A percentile compares a stretch with the other conserved stretches of the same genome.
phyloP scores from a whole-genome alignment of 148 eudicot genomes.

The Fagopyrum tataricum region DNA sequence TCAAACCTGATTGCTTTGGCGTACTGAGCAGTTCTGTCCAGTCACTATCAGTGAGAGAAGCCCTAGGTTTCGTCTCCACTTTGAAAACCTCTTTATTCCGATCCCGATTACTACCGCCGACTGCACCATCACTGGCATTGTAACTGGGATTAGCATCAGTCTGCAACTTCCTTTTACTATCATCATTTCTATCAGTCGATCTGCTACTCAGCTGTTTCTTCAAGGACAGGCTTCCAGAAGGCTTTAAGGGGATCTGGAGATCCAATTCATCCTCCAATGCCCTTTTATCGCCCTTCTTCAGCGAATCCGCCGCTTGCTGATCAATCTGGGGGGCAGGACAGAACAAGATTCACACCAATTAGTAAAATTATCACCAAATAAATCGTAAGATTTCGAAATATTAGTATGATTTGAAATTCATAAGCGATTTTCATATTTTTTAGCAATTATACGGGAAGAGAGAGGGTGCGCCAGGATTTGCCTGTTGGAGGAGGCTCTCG shows the following conservation, averaged over 20 bases:
- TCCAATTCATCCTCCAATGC: constrained; percentile 50
- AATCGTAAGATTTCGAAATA: constrained; percentile 8
- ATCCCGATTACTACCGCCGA: constrained; percentile 9
- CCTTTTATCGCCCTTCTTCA: constrained; percentile 52
- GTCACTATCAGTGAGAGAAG: constrained; percentile 59
- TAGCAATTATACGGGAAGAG: constrained; percentile 9
- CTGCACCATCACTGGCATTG: constrained; percentile 16
- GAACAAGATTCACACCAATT: background rate
- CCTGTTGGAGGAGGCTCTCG: constrained; percentile 91
- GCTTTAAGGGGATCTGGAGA: constrained; percentile 23
- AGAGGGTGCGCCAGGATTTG: background rate
- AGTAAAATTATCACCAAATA: background rate
- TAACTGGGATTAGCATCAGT: constrained; percentile 16
- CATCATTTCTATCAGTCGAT: constrained; percentile 24
- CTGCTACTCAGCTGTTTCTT: constrained; percentile 81
- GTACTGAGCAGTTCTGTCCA: constrained; percentile 84
- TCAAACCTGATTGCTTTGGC: constrained; percentile 33
- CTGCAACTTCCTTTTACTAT: constrained; percentile 22
- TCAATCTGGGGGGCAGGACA: constrained; percentile 50
- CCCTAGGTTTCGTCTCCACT: constrained; percentile 22
- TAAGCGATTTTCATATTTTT: background rate
- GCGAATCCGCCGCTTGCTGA: constrained; percentile 96
- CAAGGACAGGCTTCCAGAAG: constrained; percentile 37
- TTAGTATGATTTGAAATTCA: background rate
- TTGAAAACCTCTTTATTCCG: constrained; percentile 27